Percentiles rank a stretch among this genome's conserved stretches.
phyloP scores from a whole-genome alignment of 257 asterid genomes.

The Catharanthus roseus region DNA sequence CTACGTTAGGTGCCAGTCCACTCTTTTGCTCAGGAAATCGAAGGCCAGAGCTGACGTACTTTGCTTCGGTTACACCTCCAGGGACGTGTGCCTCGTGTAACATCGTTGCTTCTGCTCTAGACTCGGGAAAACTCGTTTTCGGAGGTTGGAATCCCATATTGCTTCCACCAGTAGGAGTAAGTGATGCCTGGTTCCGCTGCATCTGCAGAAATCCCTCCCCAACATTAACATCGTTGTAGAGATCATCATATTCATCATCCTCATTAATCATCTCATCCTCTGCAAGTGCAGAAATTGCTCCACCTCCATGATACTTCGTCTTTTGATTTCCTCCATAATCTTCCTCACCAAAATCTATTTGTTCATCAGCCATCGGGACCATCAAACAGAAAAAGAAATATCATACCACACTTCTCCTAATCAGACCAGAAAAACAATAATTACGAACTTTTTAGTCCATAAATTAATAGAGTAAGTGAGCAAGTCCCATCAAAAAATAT shows the following conservation, averaged over 20 bases:
- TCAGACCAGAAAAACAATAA: background rate
- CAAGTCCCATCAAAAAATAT: background rate
- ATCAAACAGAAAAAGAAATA: background rate
- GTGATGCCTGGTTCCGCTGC: slow-evolving; percentile 43
- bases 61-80: slow-evolving; percentile 37
- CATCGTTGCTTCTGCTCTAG: slow-evolving; percentile 35
- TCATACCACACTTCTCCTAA: too few relatives aligned
- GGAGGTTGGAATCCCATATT: slow-evolving; percentile 48
- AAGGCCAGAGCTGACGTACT: background rate
- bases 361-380: too few relatives aligned
- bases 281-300: slow-evolving; percentile 73
- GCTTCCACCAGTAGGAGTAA: slow-evolving; percentile 37
- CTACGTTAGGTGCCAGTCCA: slow-evolving; percentile 31
- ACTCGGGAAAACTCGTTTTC: slow-evolving; percentile 33
- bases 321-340: too few relatives aligned
- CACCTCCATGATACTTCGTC: slow-evolving; percentile 61
- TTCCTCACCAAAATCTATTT: too few relatives aligned
- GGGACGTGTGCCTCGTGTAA: slow-evolving; percentile 37
- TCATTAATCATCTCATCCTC: slow-evolving; percentile 72
- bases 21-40: slow-evolving; percentile 52
- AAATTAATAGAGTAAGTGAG: background rate
- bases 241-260: slow-evolving; percentile 53
- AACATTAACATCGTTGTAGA: slow-evolving; percentile 52
- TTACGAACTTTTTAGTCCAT: background rate
- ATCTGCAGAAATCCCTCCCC: slow-evolving; percentile 45